These are phyloP conservation scores for Plasmodium blacklocki DNA, from an alignment of 169 alveolate genomes.

Conservation along the genomic window DNA sequence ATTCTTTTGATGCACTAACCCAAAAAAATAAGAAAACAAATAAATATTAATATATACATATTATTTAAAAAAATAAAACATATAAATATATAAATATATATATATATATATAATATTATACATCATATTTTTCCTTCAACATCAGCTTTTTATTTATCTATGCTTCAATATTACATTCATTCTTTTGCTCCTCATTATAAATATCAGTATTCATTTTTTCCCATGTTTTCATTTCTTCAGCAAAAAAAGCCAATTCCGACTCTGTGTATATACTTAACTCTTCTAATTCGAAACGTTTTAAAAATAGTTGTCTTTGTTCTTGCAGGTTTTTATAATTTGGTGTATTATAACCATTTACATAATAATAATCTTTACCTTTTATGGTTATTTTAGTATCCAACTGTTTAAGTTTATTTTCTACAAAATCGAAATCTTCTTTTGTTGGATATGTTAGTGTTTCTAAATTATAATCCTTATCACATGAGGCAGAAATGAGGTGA, in stretches of 20 bases:
- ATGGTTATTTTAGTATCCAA: slow-evolving; percentile 24
- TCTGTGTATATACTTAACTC: slow-evolving; percentile 44
- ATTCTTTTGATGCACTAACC: no score
- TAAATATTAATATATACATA: no score
- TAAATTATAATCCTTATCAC: slow-evolving; percentile 53
- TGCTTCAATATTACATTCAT: no score
- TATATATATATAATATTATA: no score
- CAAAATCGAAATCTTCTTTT: slow-evolving; percentile 45
- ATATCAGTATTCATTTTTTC: neutral
- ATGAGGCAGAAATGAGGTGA: slow-evolving; percentile 14
- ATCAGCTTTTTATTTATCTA: no score
- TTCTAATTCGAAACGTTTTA: slow-evolving; percentile 43
- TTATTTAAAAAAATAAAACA: no score
- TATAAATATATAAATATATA: no score
- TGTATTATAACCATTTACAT: slow-evolving; percentile 34
- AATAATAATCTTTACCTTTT: slow-evolving; percentile 38
- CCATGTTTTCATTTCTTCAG: slow-evolving; percentile 25
- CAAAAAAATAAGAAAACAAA: no score
- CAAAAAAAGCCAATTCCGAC: slow-evolving; percentile 26
- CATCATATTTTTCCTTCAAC: no score
- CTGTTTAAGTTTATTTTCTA: slow-evolving; percentile 17
- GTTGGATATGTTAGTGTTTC: slow-evolving; percentile 50
- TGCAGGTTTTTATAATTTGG: slow-evolving; percentile 46
- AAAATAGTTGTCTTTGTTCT: slow-evolving; percentile 46
- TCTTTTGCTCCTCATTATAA: neutral